Evolutionary conservation across 169 alveolate genomes (phyloP).

Genomic region (Plasmodium inui): DNA sequence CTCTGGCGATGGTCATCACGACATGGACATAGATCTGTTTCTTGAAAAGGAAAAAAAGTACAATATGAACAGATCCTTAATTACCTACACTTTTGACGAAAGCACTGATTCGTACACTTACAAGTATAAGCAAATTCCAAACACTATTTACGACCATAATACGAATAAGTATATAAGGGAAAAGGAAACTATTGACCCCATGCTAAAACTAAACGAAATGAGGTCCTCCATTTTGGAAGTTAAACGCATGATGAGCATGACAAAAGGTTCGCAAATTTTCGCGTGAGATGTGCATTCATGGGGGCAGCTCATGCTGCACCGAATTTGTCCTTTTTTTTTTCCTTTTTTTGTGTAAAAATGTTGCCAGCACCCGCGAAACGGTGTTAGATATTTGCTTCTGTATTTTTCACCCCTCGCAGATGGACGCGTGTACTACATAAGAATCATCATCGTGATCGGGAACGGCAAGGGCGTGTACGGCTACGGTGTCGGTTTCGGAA

Average conservation of each 20-base stretch:
- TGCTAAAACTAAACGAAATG: slow-evolving; percentile 80
- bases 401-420: slow-evolving; percentile 11
- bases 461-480: slow-evolving; percentile 87
- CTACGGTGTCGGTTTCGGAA: slow-evolving; percentile 86
- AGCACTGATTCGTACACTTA: slow-evolving; percentile 48
- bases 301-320: background rate
- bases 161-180: slow-evolving; percentile 76
- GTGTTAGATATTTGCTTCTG: background rate
- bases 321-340: slow-evolving; percentile 13
- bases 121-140: slow-evolving; percentile 73
- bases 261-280: slow-evolving; percentile 74
- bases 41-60: slow-evolving; percentile 65
- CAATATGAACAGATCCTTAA: slow-evolving; percentile 66
- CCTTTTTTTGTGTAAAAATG: background rate
- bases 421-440: slow-evolving; percentile 85
- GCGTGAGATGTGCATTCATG: background rate
- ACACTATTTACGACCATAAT: slow-evolving; percentile 69
- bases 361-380: background rate
- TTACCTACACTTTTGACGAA: slow-evolving; percentile 56
- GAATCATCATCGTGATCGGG: slow-evolving; percentile 83
- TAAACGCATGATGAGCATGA: slow-evolving; percentile 85
- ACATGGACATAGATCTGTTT: slow-evolving; percentile 72
- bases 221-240: slow-evolving; percentile 82
- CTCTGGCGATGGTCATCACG: background rate
- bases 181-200: slow-evolving; percentile 82